Base-by-base conservation (phyloP, 768 basidiomycete species). In the Russula dissimulans region DNA sequence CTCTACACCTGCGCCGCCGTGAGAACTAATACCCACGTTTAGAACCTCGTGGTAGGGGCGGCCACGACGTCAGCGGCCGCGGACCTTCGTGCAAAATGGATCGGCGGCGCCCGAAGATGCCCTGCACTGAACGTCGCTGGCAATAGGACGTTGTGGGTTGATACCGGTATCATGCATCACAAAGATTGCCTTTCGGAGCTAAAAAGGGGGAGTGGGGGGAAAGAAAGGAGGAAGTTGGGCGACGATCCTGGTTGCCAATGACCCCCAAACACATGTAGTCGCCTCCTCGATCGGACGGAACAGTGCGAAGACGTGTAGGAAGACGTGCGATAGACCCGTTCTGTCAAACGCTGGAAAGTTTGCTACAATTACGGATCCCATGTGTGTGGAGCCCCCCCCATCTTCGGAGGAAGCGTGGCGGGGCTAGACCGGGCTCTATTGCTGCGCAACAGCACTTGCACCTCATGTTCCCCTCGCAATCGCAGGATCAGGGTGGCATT, bases 181-280 rank as follows among this genome's bases (percentile, higher is more conserved):
- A 51, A 36, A 38, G 5, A 12, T 29, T 55, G 42, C 60, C 55
- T 39, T 51, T 56, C 22, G 60, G 60, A 29, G 60, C 18, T 56
- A 61, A 45, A 45, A 26, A 22, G 60, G 54, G 17, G 29, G 34
- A 17, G 32, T 34, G 36, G 49, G 5, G 26, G n/a, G 26, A 29
- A 10, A 17, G 36, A 34, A 48, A 38, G 47, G 36, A 32, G 9
- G 45, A 46, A 39, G 15, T 45, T 39, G 48, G 54, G 43, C 42
- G 60, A 61, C 55, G 60, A 61, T 61, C 60, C 55, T 52, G 43
- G 55, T 56, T 52, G 49, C 44, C 60, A 61, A 52, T 51, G 60
- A 46, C 55, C 55, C 50, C 49, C 44, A 61, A 61, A 61, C 59
- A 41, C 59, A 54, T 51, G 42, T 43, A 60, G 17, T 17, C 42